Conservation (phyloP, 1,284 basidiomycete species). For the Lignosus rhinocerotis region DNA sequence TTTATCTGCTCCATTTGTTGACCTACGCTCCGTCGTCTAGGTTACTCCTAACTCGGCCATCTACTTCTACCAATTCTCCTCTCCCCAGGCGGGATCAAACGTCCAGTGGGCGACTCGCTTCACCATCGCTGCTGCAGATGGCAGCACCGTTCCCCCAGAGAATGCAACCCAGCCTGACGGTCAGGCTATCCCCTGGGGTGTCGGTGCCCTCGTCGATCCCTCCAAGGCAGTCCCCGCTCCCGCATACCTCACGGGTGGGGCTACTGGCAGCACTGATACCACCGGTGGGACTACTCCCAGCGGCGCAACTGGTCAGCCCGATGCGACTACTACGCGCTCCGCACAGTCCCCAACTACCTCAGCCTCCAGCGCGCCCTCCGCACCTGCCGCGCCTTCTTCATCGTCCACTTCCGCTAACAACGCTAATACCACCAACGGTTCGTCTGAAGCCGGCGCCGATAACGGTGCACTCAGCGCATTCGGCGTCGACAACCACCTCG, state of each 20-base stretch:
- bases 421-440: not conserved
- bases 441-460: not conserved
- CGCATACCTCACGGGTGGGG: conserved; percentile 12
- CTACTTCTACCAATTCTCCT: conserved; percentile 80
- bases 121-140: conserved; percentile 63
- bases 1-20: not conserved
- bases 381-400: not conserved
- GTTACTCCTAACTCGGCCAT: conserved; percentile 70
- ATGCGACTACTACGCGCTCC: not conserved
- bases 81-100: conserved; percentile 40
- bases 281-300: not conserved
- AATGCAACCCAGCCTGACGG: conserved; percentile 57
- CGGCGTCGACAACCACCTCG: conserved; percentile 19
- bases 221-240: conserved; percentile 33
- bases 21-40: conserved; percentile 30
- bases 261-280: not conserved
- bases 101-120: conserved; percentile 79
- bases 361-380: not conserved
- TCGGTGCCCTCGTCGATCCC: conserved; percentile 55
- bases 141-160: conserved; percentile 49
- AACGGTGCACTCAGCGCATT: conserved; percentile 19
- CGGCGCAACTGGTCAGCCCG: not conserved
- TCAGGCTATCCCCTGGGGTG: conserved; percentile 66
- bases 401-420: not conserved
- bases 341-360: not conserved